These are phyloP conservation scores for Omphalea diandra DNA, from an alignment of 441 rosid genomes.

Conservation along the genomic window DNA sequence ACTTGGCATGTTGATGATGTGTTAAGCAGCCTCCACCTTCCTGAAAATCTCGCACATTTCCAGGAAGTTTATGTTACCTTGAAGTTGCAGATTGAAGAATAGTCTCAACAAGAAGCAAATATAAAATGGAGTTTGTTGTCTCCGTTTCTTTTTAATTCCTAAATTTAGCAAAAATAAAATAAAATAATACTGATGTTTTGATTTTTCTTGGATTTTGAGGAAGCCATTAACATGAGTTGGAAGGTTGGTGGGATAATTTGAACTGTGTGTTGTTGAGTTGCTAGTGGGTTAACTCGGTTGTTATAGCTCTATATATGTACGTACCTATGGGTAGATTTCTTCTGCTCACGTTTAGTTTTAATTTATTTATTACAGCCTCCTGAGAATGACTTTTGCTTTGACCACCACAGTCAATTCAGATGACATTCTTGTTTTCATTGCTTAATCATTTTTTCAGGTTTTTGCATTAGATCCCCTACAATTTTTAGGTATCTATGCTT, in stretches of 20 bases:
- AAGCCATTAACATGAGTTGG: neutral
- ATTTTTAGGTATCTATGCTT: constrained; percentile 2
- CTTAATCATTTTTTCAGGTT: constrained; percentile 32
- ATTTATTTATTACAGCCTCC: neutral
- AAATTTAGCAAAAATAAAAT: neutral
- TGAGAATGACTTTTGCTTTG: constrained; percentile 15
- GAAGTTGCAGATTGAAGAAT: neutral
- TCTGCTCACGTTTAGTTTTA: neutral
- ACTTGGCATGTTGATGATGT: constrained; percentile 8
- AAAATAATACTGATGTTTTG: neutral
- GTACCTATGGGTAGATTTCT: neutral
- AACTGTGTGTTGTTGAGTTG: constrained; percentile 5
- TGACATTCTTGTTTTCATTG: constrained; percentile 26
- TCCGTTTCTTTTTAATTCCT: neutral
- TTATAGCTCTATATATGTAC: neutral
- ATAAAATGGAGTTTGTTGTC: too few relatives aligned
- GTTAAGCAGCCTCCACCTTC: constrained; percentile 7
- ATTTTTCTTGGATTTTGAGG: constrained; percentile 3
- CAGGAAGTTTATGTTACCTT: constrained; percentile 14
- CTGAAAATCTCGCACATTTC: constrained; percentile 6
- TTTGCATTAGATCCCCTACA: neutral
- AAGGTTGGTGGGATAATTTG: neutral
- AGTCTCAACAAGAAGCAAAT: neutral
- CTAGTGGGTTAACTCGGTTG: neutral
- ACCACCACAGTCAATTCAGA: constrained; percentile 23